A percentile compares a stretch with the other conserved stretches of the same genome.
Conservation (phyloP, 805 yeast genomes). For the Sugiyamaella smithiae region DNA sequence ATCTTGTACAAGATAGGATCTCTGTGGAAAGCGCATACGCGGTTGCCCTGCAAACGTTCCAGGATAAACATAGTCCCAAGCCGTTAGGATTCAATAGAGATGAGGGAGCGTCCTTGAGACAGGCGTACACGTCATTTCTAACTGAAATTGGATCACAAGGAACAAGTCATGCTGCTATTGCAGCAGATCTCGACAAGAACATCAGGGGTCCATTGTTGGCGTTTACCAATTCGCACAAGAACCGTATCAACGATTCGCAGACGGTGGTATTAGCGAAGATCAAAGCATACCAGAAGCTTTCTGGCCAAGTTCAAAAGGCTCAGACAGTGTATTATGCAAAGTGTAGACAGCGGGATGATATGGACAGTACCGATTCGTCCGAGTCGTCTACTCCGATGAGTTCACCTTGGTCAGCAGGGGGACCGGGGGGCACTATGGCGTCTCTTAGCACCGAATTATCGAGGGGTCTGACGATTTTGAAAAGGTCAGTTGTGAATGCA, state of each 20-base stretch:
- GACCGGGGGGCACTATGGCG: not conserved
- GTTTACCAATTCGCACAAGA: conserved; percentile 69
- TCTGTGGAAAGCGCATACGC: conserved; percentile 68
- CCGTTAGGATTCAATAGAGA: conserved; percentile 44
- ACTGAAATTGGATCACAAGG: conserved; percentile 55
- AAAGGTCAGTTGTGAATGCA: conserved; percentile 28
- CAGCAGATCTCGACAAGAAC: conserved; percentile 51
- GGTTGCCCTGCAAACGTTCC: conserved; percentile 45
- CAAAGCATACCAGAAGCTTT: conserved; percentile 46
- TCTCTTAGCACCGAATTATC: conserved; percentile 5
- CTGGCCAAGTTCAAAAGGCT: conserved; percentile 45
- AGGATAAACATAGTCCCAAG: conserved; percentile 38
- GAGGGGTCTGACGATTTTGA: conserved; percentile 5
- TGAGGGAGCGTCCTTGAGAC: conserved; percentile 58
- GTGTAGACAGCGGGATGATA: conserved; percentile 65
- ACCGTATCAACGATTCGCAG: conserved; percentile 57
- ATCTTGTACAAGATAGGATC: conserved; percentile 59
- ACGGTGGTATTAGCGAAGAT: conserved; percentile 47
- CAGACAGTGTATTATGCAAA: conserved; percentile 66
- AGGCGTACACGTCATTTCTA: conserved; percentile 52
- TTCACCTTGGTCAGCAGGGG: not conserved
- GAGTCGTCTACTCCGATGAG: not conserved
- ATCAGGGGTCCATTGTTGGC: conserved; percentile 65
- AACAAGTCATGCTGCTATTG: conserved; percentile 51
- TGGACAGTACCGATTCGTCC: conserved; percentile 11